Evolutionary conservation across 805 yeast genomes (phyloP).

Genomic region (Lachancea sp.): DNA sequence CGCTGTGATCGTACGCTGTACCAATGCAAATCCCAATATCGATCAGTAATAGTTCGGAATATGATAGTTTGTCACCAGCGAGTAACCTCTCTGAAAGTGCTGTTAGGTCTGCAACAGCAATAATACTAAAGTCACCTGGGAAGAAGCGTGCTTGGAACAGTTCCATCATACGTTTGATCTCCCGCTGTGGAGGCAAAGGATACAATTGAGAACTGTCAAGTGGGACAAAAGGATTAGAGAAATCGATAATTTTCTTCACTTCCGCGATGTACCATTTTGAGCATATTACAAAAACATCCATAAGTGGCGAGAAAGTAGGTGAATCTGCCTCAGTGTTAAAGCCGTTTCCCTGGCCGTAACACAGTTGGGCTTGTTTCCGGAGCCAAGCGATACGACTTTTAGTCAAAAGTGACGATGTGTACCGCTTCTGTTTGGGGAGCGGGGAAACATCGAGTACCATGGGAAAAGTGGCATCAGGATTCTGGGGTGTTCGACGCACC

Average conservation of each 20-base stretch:
- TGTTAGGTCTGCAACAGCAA: constrained; percentile 17
- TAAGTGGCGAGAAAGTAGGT: constrained; percentile 18
- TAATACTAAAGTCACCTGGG: constrained; percentile 18
- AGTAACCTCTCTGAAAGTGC: constrained; percentile 18
- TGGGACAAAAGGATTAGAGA: constrained; percentile 18
- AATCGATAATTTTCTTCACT: constrained; percentile 22
- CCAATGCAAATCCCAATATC: constrained; percentile 22
- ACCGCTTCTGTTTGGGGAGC: constrained; percentile 13
- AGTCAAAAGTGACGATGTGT: constrained; percentile 21
- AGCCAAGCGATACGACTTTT: constrained; percentile 22
- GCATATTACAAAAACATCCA: constrained; percentile 15
- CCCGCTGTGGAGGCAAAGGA: constrained; percentile 24
- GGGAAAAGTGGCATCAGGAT: background rate
- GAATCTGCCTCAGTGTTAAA: background rate
- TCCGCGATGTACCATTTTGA: constrained; percentile 26
- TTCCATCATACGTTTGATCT: constrained; percentile 21
- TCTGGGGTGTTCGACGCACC: no score
- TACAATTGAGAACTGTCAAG: constrained; percentile 14
- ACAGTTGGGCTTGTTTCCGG: constrained; percentile 9
- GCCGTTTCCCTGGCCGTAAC: background rate
- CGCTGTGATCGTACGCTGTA: constrained; percentile 16
- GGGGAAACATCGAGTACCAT: constrained; percentile 5
- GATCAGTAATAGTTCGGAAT: constrained; percentile 24
- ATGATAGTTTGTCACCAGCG: constrained; percentile 16
- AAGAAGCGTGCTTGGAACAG: constrained; percentile 17